Percentiles rank a stretch among this genome's conserved stretches.
Evolutionary conservation across 1,284 basidiomycete species (phyloP).

Genomic region (Vanrija pseudolonga): DNA sequence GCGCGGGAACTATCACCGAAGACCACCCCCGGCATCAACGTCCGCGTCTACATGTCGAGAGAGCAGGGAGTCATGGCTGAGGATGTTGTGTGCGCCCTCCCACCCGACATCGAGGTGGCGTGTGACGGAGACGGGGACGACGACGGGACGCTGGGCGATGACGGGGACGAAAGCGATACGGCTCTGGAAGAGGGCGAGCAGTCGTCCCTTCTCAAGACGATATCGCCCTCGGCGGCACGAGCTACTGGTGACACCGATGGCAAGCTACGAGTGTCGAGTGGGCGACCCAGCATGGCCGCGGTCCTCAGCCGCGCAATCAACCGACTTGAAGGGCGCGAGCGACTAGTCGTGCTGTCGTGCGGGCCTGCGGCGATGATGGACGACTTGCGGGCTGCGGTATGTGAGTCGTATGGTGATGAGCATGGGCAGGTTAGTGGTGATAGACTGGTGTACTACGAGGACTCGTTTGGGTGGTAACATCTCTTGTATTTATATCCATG

Average conservation of each 20-base stretch:
- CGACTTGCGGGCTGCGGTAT: constrained; percentile 19
- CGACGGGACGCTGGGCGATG: neutral
- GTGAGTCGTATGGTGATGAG: constrained; percentile 13
- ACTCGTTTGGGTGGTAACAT: constrained; percentile 25
- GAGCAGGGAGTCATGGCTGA: neutral
- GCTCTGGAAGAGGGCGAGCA: neutral
- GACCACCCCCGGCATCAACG: neutral
- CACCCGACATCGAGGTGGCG: neutral
- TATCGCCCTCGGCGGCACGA: neutral
- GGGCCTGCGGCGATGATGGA: constrained; percentile 26
- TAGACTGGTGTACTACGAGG: constrained; percentile 24
- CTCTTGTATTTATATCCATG: too few species aligned
- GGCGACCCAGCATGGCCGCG: constrained; percentile 16
- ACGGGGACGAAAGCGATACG: neutral
- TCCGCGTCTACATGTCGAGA: constrained; percentile 5
- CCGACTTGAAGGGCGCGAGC: constrained; percentile 13
- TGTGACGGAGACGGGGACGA: neutral
- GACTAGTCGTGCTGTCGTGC: constrained; percentile 22
- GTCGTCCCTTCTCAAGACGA: neutral
- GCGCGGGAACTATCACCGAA: constrained; percentile 11
- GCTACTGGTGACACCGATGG: too few species aligned
- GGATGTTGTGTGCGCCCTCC: neutral
- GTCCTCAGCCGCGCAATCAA: neutral
- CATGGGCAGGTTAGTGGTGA: constrained; percentile 12
- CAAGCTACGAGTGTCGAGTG: neutral